These are phyloP conservation scores for Gynandropsis gynandra DNA, from an alignment of 345 rosid genomes.

Conservation along the genomic window DNA sequence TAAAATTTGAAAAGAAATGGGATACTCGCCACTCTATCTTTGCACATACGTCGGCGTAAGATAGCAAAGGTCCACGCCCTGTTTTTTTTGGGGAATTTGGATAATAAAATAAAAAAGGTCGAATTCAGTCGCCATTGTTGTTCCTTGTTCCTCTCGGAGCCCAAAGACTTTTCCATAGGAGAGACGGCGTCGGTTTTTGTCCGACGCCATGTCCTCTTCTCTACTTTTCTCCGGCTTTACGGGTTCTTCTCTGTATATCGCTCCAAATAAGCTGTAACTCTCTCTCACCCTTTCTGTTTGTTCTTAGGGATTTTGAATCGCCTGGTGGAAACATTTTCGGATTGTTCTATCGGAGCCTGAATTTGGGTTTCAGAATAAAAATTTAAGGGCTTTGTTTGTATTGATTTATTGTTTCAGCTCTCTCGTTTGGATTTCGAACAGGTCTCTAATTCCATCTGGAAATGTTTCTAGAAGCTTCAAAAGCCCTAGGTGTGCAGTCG, in stretches of 20 bases:
- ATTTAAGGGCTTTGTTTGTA: constrained; percentile 1
- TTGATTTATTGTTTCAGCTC: constrained; percentile 23
- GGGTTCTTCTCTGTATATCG: constrained; percentile 41
- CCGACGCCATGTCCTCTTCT: constrained; percentile 42
- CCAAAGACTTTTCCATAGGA: background rate
- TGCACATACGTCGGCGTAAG: constrained; percentile 1
- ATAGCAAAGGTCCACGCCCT: background rate
- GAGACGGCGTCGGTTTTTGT: constrained; percentile 25
- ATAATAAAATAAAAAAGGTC: background rate
- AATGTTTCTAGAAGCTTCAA: constrained; percentile 29
- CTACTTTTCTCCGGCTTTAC: constrained; percentile 46
- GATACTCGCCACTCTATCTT: background rate
- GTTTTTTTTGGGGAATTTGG: background rate
- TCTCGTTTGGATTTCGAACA: constrained; percentile 16
- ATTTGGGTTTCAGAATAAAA: background rate
- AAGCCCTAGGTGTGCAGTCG: constrained; percentile 45
- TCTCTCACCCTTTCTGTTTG: background rate
- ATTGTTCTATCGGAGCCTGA: background rate
- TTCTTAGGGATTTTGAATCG: constrained; percentile 9
- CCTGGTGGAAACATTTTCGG: background rate
- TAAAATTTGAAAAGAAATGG: constrained; percentile 2
- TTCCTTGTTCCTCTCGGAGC: background rate
- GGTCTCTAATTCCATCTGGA: constrained; percentile 19
- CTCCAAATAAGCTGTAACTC: constrained; percentile 40
- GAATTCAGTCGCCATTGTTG: constrained; percentile 1